Evolutionary conservation across 495 filamentous ascomycete genomes (phyloP).

Genomic region (Penicillium pulvis): DNA sequence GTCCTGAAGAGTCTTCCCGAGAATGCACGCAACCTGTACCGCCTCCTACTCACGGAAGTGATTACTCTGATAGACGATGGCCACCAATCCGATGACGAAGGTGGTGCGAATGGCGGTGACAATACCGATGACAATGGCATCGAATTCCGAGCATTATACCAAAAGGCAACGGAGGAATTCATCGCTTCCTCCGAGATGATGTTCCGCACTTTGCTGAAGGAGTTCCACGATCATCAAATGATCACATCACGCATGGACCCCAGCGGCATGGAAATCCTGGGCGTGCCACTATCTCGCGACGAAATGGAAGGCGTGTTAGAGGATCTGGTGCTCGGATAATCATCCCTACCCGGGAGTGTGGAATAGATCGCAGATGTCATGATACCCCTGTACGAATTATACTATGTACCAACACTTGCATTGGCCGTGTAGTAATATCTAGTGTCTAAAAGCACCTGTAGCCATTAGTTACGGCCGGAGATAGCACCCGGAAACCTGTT

Average conservation of each 20-base stretch:
- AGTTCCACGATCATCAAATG: conserved; percentile 99
- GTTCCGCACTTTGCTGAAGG: conserved; percentile 90
- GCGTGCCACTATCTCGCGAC: conserved; percentile 81
- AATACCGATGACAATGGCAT: conserved; percentile 57
- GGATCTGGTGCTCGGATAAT: conserved; percentile 62
- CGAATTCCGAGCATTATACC: conserved; percentile 88
- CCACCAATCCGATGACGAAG: conserved; percentile 50
- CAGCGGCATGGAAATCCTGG: conserved; percentile 79
- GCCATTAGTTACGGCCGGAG: not conserved
- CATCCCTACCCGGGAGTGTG: conserved; percentile 8
- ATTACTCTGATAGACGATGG: conserved; percentile 62
- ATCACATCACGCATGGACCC: conserved; percentile 83
- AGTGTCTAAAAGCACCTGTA: not conserved
- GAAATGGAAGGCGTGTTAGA: conserved; percentile 90
- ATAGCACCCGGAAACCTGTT: not conserved
- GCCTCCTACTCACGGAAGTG: conserved; percentile 80
- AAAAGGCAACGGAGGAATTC: conserved; percentile 94
- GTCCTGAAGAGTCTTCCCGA: conserved; percentile 87
- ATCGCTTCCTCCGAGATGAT: conserved; percentile 95
- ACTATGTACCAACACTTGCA: conserved; percentile 11
- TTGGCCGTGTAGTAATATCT: conserved; percentile 1
- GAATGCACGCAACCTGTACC: conserved; percentile 85
- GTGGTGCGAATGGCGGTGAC: conserved; percentile 28
- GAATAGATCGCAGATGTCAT: conserved; percentile 26
- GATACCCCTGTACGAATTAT: conserved; percentile 41